Percentiles rank a stretch among this genome's conserved stretches.
phyloP scores from a whole-genome alignment of 345 rosid genomes.

The Rhodamnia rubescens region DNA sequence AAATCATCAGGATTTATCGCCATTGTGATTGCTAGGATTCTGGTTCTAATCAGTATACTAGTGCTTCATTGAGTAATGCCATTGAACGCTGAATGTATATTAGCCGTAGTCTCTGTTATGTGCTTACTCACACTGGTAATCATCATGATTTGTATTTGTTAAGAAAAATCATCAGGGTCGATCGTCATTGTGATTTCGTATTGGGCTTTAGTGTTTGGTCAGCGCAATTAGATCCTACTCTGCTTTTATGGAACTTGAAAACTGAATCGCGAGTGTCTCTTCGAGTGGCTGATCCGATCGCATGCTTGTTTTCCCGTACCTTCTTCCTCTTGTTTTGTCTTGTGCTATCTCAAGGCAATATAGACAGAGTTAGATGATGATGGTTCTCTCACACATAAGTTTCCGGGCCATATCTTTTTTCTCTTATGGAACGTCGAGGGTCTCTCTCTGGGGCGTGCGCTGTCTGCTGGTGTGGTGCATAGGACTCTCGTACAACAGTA shows the following conservation, averaged over 20 bases:
- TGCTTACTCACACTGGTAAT: neutral
- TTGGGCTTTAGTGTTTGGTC: neutral
- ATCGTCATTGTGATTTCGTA: neutral
- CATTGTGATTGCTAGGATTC: too few species aligned
- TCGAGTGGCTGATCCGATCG: neutral
- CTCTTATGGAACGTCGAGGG: neutral
- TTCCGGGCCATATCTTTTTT: neutral
- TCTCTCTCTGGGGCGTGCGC: neutral
- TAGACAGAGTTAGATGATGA: neutral
- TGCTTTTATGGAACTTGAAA: neutral
- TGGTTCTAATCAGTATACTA: too few species aligned
- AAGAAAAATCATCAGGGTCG: neutral
- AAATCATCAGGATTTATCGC: neutral
- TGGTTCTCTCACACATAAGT: neutral
- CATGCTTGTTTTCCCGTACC: neutral
- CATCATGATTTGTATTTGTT: neutral
- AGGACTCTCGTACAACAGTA: neutral
- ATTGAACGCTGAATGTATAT: neutral
- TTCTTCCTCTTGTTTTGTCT: neutral
- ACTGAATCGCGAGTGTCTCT: neutral
- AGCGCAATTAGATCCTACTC: neutral
- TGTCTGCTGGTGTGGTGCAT: neutral
- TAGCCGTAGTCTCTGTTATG: neutral
- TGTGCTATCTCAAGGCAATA: neutral
- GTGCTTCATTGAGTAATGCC: too few species aligned